Conservation (phyloP, 148 eudicot species). For the Vaccinium darrowii region DNA sequence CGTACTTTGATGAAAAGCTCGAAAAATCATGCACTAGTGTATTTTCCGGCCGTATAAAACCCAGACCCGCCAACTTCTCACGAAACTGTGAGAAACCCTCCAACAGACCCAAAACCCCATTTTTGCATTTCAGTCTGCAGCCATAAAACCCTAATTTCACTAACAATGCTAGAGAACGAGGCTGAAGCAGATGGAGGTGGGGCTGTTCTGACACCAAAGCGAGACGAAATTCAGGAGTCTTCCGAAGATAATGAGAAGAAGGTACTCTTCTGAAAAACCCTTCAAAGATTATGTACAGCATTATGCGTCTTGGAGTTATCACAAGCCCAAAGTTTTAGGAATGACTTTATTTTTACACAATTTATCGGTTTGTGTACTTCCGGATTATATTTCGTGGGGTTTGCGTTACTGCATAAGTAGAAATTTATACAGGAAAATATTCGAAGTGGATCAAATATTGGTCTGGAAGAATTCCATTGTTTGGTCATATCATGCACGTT, state of each 20-base stretch:
- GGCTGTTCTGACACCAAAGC: not conserved
- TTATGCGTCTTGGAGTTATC: not conserved
- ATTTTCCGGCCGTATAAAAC: not conserved
- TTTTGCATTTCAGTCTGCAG: not conserved
- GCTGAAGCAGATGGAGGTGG: conserved; percentile 6
- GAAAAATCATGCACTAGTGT: too few relatives aligned
- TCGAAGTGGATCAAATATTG: not conserved
- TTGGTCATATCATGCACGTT: not conserved
- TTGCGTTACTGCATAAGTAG: too few relatives aligned
- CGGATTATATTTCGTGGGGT: not conserved
- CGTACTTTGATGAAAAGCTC: too few relatives aligned
- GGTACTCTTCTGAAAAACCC: not conserved
- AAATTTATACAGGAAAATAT: not conserved
- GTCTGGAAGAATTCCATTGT: not conserved
- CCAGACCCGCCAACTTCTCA: not conserved
- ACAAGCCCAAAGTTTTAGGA: not conserved
- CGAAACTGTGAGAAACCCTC: not conserved
- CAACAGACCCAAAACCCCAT: not conserved
- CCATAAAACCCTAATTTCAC: too few relatives aligned
- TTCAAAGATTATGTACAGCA: not conserved
- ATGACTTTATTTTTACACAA: not conserved
- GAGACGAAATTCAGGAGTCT: not conserved
- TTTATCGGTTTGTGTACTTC: too few relatives aligned
- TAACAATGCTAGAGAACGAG: conserved; percentile 9
- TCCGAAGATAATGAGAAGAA: conserved; percentile 1